Base-by-base conservation (phyloP, 306 rosid genomes). In the Geum urbanum region DNA sequence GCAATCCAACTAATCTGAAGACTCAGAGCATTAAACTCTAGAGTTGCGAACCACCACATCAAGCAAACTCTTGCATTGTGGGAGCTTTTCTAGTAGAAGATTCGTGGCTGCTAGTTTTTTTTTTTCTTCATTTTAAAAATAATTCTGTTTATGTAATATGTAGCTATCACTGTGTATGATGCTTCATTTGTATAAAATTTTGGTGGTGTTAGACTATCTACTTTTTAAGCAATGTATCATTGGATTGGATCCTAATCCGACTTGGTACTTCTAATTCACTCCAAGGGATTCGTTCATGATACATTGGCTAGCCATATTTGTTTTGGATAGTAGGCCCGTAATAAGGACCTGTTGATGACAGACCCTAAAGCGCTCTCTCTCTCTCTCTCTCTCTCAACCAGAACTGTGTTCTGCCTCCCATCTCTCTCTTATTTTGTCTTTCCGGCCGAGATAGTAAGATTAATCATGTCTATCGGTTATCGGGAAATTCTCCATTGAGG, bases 1-100 rank as follows among this genome's bases (percentile, higher is more conserved):
- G 83, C 81, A 71, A 73, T 81, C 84, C 39, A 66, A 69, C 69
- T 61, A 68, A 63, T 59, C 52, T 72, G 80, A 67, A 49, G 24
- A 81, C 76, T 80, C 77, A 47, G 51, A 58, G 82, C 60, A 55
- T 55, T 55, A 22, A 8, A 43, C 46, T 43, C 10, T 43, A 43
- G 8, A 43, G 46, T 7, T 7, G 46, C 10, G 11, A 72, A 74
- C 78, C 81, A 72, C 72, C 74, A 45, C 79, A 78, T 77, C 27
- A 66, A 80, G 69, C 70, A 27, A 32, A 32, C 35, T 48, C 43
- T 53, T 22, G 19, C 63, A 32, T 32, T 32, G 37, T 32, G 27
- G 27, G 27, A 24, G 27, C 27, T 24, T 24, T 24, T 24, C 1
- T 24, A 24, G 27, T 24, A 24, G 27, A 24, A n/a, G n/a, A n/a